phyloP scores from a whole-genome alignment of 805 yeast species.

The Suhomyces sp. region DNA sequence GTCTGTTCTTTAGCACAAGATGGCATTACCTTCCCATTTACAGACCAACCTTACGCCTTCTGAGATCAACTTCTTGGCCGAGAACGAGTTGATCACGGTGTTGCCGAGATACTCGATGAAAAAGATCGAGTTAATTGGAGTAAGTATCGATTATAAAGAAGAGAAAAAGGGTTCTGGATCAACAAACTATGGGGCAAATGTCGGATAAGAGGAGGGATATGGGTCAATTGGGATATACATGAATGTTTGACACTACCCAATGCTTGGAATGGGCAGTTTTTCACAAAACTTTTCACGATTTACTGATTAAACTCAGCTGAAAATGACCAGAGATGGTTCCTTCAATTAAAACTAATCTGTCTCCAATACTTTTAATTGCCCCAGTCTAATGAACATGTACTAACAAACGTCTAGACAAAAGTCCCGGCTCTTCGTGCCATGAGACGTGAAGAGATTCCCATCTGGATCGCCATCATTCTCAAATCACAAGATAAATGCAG shows the following conservation, averaged over 20 bases:
- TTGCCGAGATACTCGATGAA: constrained; percentile 77
- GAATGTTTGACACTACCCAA: neutral
- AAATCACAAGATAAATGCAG: constrained; percentile 85
- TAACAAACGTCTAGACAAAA: constrained; percentile 36
- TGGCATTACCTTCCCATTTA: constrained; percentile 63
- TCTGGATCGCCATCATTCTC: constrained; percentile 85
- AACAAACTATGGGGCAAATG: too few species aligned
- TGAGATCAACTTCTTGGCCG: constrained; percentile 83
- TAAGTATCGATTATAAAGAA: too few species aligned
- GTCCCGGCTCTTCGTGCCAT: constrained; percentile 64
- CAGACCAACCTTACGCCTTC: constrained; percentile 64
- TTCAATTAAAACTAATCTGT: too few species aligned
- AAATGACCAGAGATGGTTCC: too few species aligned
- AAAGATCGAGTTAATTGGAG: constrained; percentile 63
- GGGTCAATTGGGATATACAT: neutral
- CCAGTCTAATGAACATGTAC: too few species aligned
- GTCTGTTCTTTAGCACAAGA: too few species aligned
- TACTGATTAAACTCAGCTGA: too few species aligned
- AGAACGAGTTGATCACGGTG: constrained; percentile 69
- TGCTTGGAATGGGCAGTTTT: neutral
- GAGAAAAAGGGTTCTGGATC: too few species aligned
- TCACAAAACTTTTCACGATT: too few species aligned
- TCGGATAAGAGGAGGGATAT: too few species aligned
- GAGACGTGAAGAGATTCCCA: constrained; percentile 67
- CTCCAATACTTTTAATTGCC: too few species aligned